Base-by-base conservation (phyloP, 257 asterid species). In the Scutellaria minor region DNA sequence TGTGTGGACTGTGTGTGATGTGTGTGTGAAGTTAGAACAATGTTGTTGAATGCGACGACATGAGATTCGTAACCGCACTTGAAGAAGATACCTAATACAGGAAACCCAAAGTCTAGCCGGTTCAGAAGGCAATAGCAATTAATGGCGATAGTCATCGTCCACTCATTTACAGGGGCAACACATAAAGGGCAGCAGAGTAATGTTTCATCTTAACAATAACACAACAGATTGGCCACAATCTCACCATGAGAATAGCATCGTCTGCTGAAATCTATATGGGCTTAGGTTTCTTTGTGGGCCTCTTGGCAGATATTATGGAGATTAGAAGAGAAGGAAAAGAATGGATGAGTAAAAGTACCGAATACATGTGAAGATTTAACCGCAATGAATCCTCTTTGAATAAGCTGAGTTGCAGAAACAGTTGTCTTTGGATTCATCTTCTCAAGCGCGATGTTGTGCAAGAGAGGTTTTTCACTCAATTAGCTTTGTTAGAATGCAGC, bases 251-350 rank as follows among this genome's bases (percentile, higher is more conserved):
- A 10, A 47, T 10, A 6, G 75, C 75, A 27, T 57, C 67, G 15
- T 45, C 46, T 27, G 75, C 37, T 70, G 59, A 70, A 70, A 58
- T 70, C 67, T 57, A 70, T 42, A 20, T 13, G 18, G 67, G 67
- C 20, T 27, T n/a, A n/a, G 47, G 58, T 22, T 22, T 22, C 47
- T 10, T 55, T 40, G 15, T 70, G 31, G 50, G n/a, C n/a, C n/a
- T n/a, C n/a, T n/a, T n/a, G n/a, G n/a, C 54, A 18, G 37, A 14
- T 2, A 55, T 55, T 69, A 55, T 69, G 66, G 5, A 56, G 14
- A 56, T 56, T 13, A 7, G 75, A 70, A 70, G 37, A 22, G 10
- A 22, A 56, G 20, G 8, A 12, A 4, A 42, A 3, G 65, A 69
- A 20, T 11, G 52, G 15, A 41, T 7, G 42, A 8, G 45, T 6